Evolutionary conservation across 129 eudicot species (phyloP).

Genomic region (Escallonia rubra): DNA sequence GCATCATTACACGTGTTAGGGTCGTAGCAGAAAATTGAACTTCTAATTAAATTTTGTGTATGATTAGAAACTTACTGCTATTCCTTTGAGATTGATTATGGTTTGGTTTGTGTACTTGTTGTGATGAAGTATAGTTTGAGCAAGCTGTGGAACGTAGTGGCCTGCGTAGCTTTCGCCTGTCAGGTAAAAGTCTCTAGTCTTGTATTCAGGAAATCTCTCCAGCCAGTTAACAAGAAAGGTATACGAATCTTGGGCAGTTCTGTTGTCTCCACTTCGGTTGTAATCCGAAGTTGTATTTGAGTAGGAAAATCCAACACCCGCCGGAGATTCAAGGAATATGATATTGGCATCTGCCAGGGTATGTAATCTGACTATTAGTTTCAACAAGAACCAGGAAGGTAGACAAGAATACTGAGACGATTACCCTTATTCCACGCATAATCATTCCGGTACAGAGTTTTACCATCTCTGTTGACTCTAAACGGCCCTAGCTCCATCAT

Average conservation of each 20-base stretch:
- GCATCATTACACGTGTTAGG: neutral
- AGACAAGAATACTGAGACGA: neutral
- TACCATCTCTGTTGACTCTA: slow-evolving; percentile 7
- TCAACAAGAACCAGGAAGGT: neutral
- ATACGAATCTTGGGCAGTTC: slow-evolving; percentile 9
- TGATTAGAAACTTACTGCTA: slow-evolving; percentile 4
- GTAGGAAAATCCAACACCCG: slow-evolving; percentile 25
- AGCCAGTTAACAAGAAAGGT: slow-evolving; percentile 17
- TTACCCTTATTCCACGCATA: slow-evolving; percentile 23
- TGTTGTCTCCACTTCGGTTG: slow-evolving; percentile 1
- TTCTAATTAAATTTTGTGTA: no score
- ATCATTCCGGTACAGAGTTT: slow-evolving; percentile 7
- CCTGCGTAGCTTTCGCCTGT: slow-evolving; percentile 18
- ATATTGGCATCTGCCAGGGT: slow-evolving; percentile 7
- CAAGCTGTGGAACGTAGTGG: slow-evolving; percentile 18
- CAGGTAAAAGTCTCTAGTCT: slow-evolving; percentile 12
- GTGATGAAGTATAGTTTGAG: slow-evolving; percentile 9
- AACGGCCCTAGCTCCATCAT: slow-evolving; percentile 20
- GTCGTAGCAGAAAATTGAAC: no score
- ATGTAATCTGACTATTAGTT: neutral
- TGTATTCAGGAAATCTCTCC: slow-evolving; percentile 17
- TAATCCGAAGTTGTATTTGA: slow-evolving; percentile 17
- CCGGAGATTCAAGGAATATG: slow-evolving; percentile 17
- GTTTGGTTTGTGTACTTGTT: slow-evolving; percentile 12
- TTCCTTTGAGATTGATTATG: slow-evolving; percentile 12